Conservation (phyloP, 2,329 filamentous ascomycete genomes). For the Colletotrichum falcatum region DNA sequence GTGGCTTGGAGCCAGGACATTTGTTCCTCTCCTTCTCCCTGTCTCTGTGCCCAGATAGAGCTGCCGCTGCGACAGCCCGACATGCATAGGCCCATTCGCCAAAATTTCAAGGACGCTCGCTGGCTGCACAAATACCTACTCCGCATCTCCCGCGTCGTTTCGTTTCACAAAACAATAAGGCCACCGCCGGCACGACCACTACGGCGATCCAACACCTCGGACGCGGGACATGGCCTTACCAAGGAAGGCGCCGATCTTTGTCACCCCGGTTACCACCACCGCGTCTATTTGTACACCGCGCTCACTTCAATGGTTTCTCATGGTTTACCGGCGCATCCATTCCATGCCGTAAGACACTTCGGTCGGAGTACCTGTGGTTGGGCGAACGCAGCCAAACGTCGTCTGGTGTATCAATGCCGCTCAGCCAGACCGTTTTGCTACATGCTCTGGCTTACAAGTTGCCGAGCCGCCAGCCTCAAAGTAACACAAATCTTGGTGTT, state of each 20-base stretch:
- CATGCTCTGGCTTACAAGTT: constrained; percentile 1
- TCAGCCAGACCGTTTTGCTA: background rate
- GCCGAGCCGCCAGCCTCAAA: background rate
- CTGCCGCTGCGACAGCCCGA: constrained; percentile 17
- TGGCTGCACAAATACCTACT: constrained; percentile 37
- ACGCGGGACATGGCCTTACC: constrained; percentile 28
- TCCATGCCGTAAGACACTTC: background rate
- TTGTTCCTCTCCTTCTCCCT: constrained; percentile 19
- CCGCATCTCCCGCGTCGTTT: constrained; percentile 34
- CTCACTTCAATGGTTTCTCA: background rate
- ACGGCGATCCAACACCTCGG: constrained; percentile 33
- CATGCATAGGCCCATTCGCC: constrained; percentile 21
- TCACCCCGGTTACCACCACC: constrained; percentile 10
- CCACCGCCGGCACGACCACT: constrained; percentile 15
- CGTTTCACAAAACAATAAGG: constrained; percentile 33
- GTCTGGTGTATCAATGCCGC: background rate
- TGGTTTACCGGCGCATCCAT: background rate
- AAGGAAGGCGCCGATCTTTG: background rate
- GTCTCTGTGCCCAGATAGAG: background rate
- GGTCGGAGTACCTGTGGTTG: background rate
- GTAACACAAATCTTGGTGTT: background rate
- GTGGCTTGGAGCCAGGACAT: constrained; percentile 2
- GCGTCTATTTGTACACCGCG: background rate
- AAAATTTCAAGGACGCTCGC: constrained; percentile 24
- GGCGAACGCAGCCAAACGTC: background rate